Evolutionary conservation across 2,329 filamentous ascomycete species (phyloP).

Genomic region (Corinectria fuckeliana): DNA sequence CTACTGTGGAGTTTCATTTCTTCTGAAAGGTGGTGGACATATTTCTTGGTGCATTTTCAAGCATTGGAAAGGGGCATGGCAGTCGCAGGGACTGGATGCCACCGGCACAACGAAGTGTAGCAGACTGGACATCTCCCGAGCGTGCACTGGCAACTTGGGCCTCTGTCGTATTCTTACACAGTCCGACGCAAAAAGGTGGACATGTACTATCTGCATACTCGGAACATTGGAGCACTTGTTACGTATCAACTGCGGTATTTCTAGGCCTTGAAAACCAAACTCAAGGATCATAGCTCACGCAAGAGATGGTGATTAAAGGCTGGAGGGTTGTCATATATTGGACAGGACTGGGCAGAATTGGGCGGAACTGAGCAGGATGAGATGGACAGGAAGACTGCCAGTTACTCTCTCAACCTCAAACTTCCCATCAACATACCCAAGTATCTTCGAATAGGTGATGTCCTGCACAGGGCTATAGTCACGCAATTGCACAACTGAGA

Average conservation of each 20-base stretch:
- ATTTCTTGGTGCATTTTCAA: conserved; percentile 37
- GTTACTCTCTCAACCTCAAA: background rate
- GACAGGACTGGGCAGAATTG: background rate
- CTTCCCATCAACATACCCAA: background rate
- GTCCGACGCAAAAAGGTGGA: background rate
- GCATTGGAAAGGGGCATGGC: conserved; percentile 20
- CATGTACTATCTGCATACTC: background rate
- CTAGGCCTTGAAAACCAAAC: conserved; percentile 1
- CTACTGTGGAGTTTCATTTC: conserved; percentile 39
- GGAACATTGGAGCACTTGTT: background rate
- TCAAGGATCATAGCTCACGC: background rate
- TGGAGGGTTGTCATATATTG: conserved; percentile 4
- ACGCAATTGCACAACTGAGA: background rate
- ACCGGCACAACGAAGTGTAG: background rate
- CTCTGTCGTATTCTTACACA: background rate
- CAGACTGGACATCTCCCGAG: background rate
- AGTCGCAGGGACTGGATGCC: background rate
- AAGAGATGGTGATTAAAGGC: background rate
- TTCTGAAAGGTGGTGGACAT: conserved; percentile 30
- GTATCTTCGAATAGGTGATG: background rate
- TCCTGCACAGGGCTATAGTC: background rate
- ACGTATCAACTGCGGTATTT: background rate
- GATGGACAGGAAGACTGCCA: background rate
- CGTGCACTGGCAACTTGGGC: background rate
- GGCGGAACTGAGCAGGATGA: background rate